Base-by-base conservation (phyloP, 768 basidiomycete genomes). In the Lentinula aciculospora region DNA sequence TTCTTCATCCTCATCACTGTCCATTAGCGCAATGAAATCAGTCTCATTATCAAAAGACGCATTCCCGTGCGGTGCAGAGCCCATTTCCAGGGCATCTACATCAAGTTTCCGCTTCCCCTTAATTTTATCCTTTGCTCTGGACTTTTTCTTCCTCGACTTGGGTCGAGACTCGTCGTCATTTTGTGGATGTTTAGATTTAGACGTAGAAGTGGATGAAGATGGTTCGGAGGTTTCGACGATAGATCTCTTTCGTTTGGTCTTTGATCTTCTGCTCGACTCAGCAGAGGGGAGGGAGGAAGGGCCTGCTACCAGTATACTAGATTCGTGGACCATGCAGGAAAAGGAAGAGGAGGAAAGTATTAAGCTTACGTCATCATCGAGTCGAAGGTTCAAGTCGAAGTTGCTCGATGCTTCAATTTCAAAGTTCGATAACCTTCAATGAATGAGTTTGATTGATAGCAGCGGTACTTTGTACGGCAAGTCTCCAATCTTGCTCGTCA, bases 1-100 rank as follows among this genome's bases (percentile, higher is more conserved):
- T 15, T 42, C 29, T 5, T 66, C 70, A 54, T 62, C 63, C 13
- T 62, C 62, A 27, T 40, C 39, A 19, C 37, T 58, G 6, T 13
- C 57, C 28, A 70, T 50, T 1, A 53, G 32, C 8, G 72, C 71
- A 39, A 73, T 59, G 45, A 73, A 73, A 50, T 73, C 69, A 34
- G 67, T 71, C 3, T 66, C 69, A 12, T 63, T 62, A 3, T 62
- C 61, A 39, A 64, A 63, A 1, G 61, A 45, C 27, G 65, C 13
- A 31, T 42, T 27, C 44, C 28, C 32, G 34, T 28, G 23, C 51
- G 23, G 39, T 15, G 49, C 4, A 27, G n/a, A 2, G 3, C 27
- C 29, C 3, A 13, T 46, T 4, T 27, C 56, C 34, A 13, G 21
- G 13, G 9, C 56, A 45, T 53, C 23, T 21, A 21, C 40, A 31